phyloP scores from a whole-genome alignment of 495 filamentous ascomycete species.

The Tuber calosporum region DNA sequence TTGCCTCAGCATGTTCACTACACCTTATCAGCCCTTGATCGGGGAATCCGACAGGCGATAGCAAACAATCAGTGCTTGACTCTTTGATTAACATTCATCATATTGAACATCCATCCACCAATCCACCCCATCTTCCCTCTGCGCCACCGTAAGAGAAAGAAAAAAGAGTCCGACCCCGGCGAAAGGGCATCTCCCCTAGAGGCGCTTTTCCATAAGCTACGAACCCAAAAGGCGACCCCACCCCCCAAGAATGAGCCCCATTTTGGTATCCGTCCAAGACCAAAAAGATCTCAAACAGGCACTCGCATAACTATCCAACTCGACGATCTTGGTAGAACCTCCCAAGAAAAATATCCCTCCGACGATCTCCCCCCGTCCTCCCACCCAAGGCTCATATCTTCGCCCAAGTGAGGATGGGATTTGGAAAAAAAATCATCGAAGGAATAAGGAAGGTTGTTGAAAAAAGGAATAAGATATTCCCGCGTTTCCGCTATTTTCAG shows the following conservation, averaged over 20 bases:
- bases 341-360: constrained; percentile 41
- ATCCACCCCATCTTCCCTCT: not conserved
- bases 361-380: constrained; percentile 37
- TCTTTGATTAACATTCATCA: constrained; percentile 98
- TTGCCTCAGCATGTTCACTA: not conserved
- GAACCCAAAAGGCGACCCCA: constrained; percentile 62
- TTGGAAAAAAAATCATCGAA: constrained; percentile 44
- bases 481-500: constrained; percentile 84
- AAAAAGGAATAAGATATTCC: constrained; percentile 96
- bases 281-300: constrained; percentile 47
- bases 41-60: constrained; percentile 4
- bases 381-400: constrained; percentile 75
- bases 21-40: constrained; percentile 7
- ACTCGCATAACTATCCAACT: constrained; percentile 99
- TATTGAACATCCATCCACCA: constrained; percentile 30
- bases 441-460: constrained; percentile 57
- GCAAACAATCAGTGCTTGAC: constrained; percentile 84
- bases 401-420: constrained; percentile 41
- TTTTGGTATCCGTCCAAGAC: constrained; percentile 74
- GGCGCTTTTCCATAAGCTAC: constrained; percentile 58
- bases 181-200: constrained; percentile 53
- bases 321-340: constrained; percentile 67
- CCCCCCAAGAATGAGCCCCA: constrained; percentile 99
- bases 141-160: constrained; percentile 53
- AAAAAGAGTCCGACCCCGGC: constrained; percentile 55